Evolutionary conservation across 768 basidiomycete species (phyloP).

Genomic region (Boletus tylopilopsis): DNA sequence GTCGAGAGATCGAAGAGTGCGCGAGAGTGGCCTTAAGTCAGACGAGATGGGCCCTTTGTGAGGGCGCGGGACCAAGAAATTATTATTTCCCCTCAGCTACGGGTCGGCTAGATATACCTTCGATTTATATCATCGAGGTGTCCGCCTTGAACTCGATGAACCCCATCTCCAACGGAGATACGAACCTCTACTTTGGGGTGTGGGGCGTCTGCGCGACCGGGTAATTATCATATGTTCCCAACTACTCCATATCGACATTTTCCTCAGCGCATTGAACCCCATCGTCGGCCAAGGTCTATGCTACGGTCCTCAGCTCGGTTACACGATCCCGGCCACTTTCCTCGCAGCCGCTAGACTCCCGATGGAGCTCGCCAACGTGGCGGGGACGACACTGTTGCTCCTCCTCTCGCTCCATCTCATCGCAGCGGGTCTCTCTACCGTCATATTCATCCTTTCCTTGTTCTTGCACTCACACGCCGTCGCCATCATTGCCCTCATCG

Average conservation of each 20-base stretch:
- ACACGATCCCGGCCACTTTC: slow-evolving; percentile 51
- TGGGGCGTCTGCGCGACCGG: slow-evolving; percentile 78
- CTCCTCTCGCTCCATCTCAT: slow-evolving; percentile 71
- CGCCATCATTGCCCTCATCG: slow-evolving; percentile 55
- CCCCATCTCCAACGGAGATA: slow-evolving; percentile 50
- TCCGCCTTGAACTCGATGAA: slow-evolving; percentile 21
- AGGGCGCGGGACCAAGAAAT: too few species aligned
- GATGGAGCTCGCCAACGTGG: slow-evolving; percentile 38
- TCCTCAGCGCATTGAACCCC: slow-evolving; percentile 8
- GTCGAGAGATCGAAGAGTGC: too few species aligned
- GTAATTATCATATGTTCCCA: slow-evolving; percentile 24
- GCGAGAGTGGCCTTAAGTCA: too few species aligned
- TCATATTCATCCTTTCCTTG: slow-evolving; percentile 49
- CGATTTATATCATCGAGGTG: too few species aligned
- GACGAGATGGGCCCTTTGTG: too few species aligned
- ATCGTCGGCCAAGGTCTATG: slow-evolving; percentile 39
- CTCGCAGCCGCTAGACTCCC: slow-evolving; percentile 43
- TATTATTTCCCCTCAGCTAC: too few species aligned
- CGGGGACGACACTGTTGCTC: slow-evolving; percentile 47
- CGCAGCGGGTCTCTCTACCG: slow-evolving; percentile 53
- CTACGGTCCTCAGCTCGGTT: slow-evolving; percentile 64
- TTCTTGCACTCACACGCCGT: slow-evolving; percentile 56
- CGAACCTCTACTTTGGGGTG: slow-evolving; percentile 68
- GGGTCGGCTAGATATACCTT: too few species aligned
- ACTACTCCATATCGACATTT: background rate